A percentile compares a stretch with the other conserved stretches of the same genome.
phyloP scores from a whole-genome alignment of 768 basidiomycete genomes.

The Lentinula guzmanii region DNA sequence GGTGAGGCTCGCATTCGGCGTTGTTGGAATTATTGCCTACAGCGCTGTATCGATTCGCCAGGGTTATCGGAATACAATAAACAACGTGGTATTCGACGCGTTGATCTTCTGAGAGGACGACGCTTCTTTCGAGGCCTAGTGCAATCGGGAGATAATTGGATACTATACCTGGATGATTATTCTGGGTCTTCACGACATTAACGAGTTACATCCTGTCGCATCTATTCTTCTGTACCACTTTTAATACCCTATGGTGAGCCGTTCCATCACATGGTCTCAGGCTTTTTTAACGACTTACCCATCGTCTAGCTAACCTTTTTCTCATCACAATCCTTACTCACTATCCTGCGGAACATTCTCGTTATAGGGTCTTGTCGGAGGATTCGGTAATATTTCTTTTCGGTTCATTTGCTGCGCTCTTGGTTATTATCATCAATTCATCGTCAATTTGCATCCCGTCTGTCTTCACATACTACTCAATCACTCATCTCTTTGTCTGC shows the following conservation, averaged over 20 bases:
- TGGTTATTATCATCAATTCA: too few relatives aligned
- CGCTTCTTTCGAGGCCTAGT: slow-evolving; percentile 1
- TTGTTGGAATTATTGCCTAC: slow-evolving; percentile 2
- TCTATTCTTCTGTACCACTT: neutral
- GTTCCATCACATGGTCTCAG: neutral
- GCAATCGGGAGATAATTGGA: slow-evolving; percentile 2
- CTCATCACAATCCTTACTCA: neutral
- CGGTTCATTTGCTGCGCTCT: neutral
- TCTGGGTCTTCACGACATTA: neutral
- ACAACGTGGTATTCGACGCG: neutral
- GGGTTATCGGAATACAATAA: neutral
- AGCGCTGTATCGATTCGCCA: slow-evolving; percentile 6
- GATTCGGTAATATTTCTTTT: neutral
- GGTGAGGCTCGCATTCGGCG: slow-evolving; percentile 7
- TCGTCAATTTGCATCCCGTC: neutral
- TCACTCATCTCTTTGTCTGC: neutral
- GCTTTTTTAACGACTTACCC: neutral
- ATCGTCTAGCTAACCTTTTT: neutral
- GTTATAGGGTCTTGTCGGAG: neutral
- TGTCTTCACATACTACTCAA: neutral
- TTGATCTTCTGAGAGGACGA: neutral
- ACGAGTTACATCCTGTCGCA: slow-evolving; percentile 11
- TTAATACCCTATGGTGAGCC: slow-evolving; percentile 2
- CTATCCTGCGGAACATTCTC: neutral
- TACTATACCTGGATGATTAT: slow-evolving; percentile 2